Percentiles rank a stretch among this genome's conserved stretches.
Evolutionary conservation across 1,284 basidiomycete species (phyloP).

Genomic region (Irpex lacteus): DNA sequence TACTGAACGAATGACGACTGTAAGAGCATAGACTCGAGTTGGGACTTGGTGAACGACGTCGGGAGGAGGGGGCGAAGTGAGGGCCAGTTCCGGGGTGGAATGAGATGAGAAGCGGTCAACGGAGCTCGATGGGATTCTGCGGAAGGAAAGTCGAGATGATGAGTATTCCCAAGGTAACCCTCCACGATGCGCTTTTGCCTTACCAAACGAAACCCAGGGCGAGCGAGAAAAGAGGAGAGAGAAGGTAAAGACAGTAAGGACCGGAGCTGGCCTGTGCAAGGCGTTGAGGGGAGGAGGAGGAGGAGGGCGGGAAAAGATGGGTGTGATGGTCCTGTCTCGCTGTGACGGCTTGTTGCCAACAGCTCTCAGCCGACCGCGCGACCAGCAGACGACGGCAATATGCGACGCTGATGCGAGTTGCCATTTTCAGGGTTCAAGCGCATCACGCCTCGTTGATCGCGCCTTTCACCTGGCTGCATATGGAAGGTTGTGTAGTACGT

Average conservation of each 20-base stretch:
- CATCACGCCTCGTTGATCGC: background rate
- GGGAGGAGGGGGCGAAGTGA: background rate
- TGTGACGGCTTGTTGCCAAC: background rate
- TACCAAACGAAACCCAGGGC: background rate
- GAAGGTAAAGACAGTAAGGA: constrained; percentile 4
- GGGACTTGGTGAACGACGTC: constrained; percentile 2
- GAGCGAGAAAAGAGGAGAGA: too few relatives aligned
- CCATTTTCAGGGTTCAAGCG: background rate
- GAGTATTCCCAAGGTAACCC: background rate
- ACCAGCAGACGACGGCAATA: background rate
- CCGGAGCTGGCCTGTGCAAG: background rate
- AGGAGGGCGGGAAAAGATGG: background rate
- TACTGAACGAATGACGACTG: constrained; percentile 27
- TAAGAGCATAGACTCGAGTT: constrained; percentile 23
- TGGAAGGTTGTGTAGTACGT: background rate
- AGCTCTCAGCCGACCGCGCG: background rate
- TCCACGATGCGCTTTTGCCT: background rate
- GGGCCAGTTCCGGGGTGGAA: background rate
- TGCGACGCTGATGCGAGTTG: constrained; percentile 2
- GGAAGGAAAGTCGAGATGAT: background rate
- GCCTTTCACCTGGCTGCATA: background rate
- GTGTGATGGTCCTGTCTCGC: background rate
- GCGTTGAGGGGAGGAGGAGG: background rate
- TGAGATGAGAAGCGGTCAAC: background rate
- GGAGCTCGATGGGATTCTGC: too few relatives aligned